Base-by-base conservation (phyloP, 345 rosid genomes). In the Eucalyptus tenuipes region DNA sequence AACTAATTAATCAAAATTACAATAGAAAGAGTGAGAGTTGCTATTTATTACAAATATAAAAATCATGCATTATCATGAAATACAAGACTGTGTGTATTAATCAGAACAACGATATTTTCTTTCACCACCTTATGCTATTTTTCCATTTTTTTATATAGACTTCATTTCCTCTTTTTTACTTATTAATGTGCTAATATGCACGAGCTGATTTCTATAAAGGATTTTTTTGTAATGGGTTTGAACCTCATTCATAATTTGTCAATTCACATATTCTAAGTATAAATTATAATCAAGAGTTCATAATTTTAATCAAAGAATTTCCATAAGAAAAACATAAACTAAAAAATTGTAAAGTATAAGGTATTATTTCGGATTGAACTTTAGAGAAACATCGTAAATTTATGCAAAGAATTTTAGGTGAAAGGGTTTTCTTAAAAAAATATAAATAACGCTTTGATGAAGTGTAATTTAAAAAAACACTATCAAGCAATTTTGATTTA, bases 391-490 rank as follows among this genome's bases (percentile, higher is more conserved):
- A 5, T 37, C 1, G 0, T 2, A 18, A 71, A 37, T 52, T 52
- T 52, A 52, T 24, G 61, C 61, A 55, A 4, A 55, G 61, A 24
- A 55, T 55, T 24, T 2, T 55, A 55, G 61, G 12, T 55, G 3
- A 55, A 24, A 55, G 3, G 29, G 2, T 52, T 52, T 52, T 52
- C 10, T 52, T 52, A 52, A 52, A 52, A 52, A 18, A 7, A 7
- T 52, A 52, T 52, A 52, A 7, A 52, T 52, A 52, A 0, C 0
- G 0, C n/a, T 52, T 52, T 7, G 57, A 52, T 52, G 5, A 52
- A 20, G 1, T 52, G 25, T 52, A 8, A 52, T 0, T 52, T 52
- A 8, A 52, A 52, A 52, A 52, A 8, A 18, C 2, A 52, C 0
- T 20, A 10, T 52, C 57, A 8, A 8, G 57, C 57, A 52, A 18